Percentiles rank a stretch among this genome's conserved stretches.
These are phyloP conservation scores for Oropetium thomaeum DNA, from an alignment of 176 grass and related monocot species.

Conservation along the genomic window DNA sequence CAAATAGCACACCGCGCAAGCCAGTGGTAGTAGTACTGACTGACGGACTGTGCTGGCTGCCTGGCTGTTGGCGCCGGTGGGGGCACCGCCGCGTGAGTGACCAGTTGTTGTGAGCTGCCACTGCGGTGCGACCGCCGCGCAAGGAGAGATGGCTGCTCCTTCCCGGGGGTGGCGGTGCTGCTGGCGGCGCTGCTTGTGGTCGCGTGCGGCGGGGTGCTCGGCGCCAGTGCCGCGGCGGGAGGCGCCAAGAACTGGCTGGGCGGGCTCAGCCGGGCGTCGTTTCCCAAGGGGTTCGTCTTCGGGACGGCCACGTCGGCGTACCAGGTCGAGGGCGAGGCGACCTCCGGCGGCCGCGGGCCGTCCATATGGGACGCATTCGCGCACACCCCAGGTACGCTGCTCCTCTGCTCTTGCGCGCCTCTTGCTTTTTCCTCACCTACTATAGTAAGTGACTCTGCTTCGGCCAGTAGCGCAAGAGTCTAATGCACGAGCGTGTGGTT, in stretches of 20 bases:
- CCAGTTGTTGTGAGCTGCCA: neutral
- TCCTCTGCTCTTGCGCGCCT: neutral
- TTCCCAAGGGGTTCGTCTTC: constrained; percentile 67
- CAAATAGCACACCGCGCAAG: neutral
- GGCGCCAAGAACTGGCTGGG: constrained; percentile 25
- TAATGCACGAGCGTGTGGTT: neutral
- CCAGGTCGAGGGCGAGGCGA: constrained; percentile 62
- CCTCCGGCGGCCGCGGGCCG: constrained; percentile 48
- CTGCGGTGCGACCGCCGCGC: neutral
- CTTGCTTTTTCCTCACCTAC: neutral
- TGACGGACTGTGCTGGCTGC: neutral
- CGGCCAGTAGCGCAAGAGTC: neutral
- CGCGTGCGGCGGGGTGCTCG: neutral
- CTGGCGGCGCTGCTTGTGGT: neutral
- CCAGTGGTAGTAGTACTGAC: neutral
- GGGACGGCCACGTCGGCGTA: constrained; percentile 67
- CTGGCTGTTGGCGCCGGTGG: neutral
- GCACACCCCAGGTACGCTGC: constrained; percentile 44
- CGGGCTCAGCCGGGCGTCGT: constrained; percentile 40
- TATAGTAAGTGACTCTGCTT: neutral
- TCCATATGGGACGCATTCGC: constrained; percentile 68
- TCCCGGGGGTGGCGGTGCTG: neutral
- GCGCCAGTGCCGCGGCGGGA: neutral
- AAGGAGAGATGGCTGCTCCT: neutral
- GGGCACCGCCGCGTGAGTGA: neutral